Evolutionary conservation across 768 basidiomycete species (phyloP).

Genomic region (Hemileccinum rubropunctum): DNA sequence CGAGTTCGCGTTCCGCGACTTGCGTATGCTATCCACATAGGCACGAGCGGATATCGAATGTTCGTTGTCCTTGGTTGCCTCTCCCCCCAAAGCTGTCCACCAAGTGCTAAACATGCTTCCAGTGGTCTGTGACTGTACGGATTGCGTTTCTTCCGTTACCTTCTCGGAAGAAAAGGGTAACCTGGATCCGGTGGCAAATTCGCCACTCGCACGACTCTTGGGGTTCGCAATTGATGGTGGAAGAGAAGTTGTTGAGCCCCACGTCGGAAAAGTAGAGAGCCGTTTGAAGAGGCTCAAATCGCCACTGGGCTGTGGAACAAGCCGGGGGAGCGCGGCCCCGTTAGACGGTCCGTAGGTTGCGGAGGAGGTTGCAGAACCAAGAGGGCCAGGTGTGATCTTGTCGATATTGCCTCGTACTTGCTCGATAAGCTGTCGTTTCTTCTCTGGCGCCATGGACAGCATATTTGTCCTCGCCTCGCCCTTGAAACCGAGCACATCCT

Average conservation of each 20-base stretch:
- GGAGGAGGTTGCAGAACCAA: conserved; percentile 34
- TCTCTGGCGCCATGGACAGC: conserved; percentile 55
- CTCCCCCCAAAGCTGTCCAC: conserved; percentile 70
- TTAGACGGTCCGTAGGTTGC: conserved; percentile 61
- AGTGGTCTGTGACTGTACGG: conserved; percentile 62
- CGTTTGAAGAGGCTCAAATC: conserved; percentile 65
- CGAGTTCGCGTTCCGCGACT: conserved; percentile 50
- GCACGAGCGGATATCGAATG: conserved; percentile 49
- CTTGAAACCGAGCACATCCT: conserved; percentile 76
- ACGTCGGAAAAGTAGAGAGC: conserved; percentile 57
- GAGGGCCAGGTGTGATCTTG: conserved; percentile 31
- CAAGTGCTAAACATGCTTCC: conserved; percentile 75
- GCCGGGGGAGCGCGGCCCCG: conserved; percentile 51
- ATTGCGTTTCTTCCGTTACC: conserved; percentile 28
- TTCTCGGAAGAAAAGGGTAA: conserved; percentile 30
- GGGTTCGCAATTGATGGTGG: conserved; percentile 28
- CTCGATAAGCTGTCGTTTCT: conserved; percentile 65
- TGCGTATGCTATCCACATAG: conserved; percentile 63
- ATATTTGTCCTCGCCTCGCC: conserved; percentile 65
- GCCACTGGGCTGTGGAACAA: conserved; percentile 76
- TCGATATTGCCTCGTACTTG: conserved; percentile 44
- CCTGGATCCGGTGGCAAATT: conserved; percentile 30
- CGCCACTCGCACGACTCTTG: conserved; percentile 38
- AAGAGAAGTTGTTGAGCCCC: conserved; percentile 45
- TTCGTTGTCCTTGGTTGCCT: conserved; percentile 36